Evolutionary conservation across 1,139 yeast species (phyloP), one percentile per base, ranked within the genome.

Genomic region (Hansenula sp.): DNA sequence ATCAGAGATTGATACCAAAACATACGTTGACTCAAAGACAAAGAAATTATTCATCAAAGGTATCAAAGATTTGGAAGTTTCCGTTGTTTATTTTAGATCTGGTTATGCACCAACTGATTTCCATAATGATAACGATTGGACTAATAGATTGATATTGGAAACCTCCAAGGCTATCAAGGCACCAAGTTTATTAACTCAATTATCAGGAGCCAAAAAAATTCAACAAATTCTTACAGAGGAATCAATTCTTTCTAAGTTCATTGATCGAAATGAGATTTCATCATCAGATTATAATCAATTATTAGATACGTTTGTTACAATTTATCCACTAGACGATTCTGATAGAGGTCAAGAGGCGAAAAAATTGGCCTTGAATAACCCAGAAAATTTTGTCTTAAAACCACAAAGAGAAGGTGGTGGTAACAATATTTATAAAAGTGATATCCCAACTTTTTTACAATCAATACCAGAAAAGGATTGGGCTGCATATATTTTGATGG

Each of bases 381-480:
- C 97, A 0, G 77, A 77, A 47, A 73, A 74, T 31, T 93, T 72
- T 62, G 99, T 93, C 1, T 72, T 93, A 56, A 93, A 93, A 61
- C 99, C 99, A 4, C 99, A 94, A 66, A 79, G 99, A 69, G 99
- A 93, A 70, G 99, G 99, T 33, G 85, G 84, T 38, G 99, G 99
- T 19, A 90, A 93, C 65, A 93, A 93, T 61, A 76, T 93, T 43
- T 93, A 93, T 67, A 87, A 87, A 57, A 77, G 78, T 39, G 84
- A 88, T 53, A 93, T 93, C 45, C 96, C 97, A 2, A 68, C 49
- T 0, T 91, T 88, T 59, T 69, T 93, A 54, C 63, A 74, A 17
- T 57, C 70, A 0, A 61, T 87, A 10, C 80, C 82, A n/a, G 79
- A 84, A 57, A 67, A 72, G 21, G 85, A 85, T 33, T 91, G 97